Conservation (phyloP, 2,329 filamentous ascomycete species). For the Phaeomoniella chlamydospora region DNA sequence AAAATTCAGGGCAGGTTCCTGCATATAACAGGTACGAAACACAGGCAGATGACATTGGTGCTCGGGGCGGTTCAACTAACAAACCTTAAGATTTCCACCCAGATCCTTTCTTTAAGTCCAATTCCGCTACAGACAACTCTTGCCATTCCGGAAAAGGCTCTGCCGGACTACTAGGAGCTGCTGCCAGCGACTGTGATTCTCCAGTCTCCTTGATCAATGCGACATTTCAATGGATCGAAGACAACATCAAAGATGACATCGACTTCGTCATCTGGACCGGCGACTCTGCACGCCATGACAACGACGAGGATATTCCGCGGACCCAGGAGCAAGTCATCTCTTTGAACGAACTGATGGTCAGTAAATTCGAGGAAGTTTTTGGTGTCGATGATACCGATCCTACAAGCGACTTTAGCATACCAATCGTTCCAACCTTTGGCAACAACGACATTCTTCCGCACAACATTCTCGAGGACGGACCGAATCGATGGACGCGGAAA, state of each 20-base stretch:
- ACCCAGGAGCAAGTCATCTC: slow-evolving; percentile 59
- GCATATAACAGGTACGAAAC: slow-evolving; percentile 66
- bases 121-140: slow-evolving; percentile 50
- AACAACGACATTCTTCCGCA: slow-evolving; percentile 98
- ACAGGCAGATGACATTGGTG: slow-evolving; percentile 5
- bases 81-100: slow-evolving; percentile 65
- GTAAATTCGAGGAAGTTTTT: slow-evolving; percentile 66
- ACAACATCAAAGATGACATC: slow-evolving; percentile 60
- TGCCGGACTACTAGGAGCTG: slow-evolving; percentile 70
- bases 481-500: slow-evolving; percentile 69
- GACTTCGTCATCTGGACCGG: slow-evolving; percentile 93
- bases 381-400: slow-evolving; percentile 31
- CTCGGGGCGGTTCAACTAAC: slow-evolving; percentile 6
- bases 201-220: slow-evolving; percentile 69
- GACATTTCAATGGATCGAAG: slow-evolving; percentile 77
- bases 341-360: slow-evolving; percentile 61
- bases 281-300: slow-evolving; percentile 80
- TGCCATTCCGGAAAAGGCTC: slow-evolving; percentile 59
- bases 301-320: slow-evolving; percentile 67
- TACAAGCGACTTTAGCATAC: slow-evolving; percentile 51
- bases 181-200: slow-evolving; percentile 78
- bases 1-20: slow-evolving; percentile 61
- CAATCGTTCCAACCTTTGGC: slow-evolving; percentile 78
- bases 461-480: slow-evolving; percentile 77
- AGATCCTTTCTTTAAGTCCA: slow-evolving; percentile 70